Conservation (phyloP, 2,329 filamentous ascomycete species). For the Colletotrichum coccodes region DNA sequence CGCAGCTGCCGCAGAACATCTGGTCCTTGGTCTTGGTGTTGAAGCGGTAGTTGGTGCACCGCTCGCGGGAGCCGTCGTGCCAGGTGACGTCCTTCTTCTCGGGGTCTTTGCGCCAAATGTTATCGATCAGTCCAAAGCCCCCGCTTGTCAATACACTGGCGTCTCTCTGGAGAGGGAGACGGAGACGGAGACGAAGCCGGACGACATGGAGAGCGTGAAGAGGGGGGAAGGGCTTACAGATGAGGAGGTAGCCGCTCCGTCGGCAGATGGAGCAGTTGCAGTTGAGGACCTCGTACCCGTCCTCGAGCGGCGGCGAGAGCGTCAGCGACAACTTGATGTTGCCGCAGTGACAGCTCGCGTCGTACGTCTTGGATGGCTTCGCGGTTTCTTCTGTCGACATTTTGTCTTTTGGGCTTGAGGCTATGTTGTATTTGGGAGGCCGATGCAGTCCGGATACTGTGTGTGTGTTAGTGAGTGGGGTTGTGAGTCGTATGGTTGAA, state of each 20-base stretch:
- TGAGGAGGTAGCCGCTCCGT: conserved; percentile 61
- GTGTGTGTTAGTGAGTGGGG: neutral
- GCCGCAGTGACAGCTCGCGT: conserved; percentile 64
- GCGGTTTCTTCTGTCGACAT: conserved; percentile 32
- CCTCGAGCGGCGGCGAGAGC: conserved; percentile 58
- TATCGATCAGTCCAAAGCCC: neutral
- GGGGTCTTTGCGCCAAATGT: conserved; percentile 44
- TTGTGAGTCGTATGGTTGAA: no score
- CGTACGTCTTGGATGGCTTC: conserved; percentile 51
- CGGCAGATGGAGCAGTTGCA: conserved; percentile 66
- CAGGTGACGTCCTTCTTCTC: conserved; percentile 50
- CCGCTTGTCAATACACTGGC: neutral
- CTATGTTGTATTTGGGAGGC: no score
- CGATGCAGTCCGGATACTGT: neutral
- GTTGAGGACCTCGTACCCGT: conserved; percentile 52
- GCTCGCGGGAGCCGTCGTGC: conserved; percentile 51
- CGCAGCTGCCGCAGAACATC: conserved; percentile 60
- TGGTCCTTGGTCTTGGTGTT: conserved; percentile 59
- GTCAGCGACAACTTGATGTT: conserved; percentile 58
- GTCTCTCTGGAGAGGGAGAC: neutral
- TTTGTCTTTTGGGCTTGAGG: neutral
- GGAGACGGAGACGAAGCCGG: no score
- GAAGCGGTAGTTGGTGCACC: conserved; percentile 52
- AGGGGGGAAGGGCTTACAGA: conserved; percentile 48
- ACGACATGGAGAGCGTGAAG: neutral